phyloP scores from a whole-genome alignment of 306 rosid genomes.

The Rubus idaeus region DNA sequence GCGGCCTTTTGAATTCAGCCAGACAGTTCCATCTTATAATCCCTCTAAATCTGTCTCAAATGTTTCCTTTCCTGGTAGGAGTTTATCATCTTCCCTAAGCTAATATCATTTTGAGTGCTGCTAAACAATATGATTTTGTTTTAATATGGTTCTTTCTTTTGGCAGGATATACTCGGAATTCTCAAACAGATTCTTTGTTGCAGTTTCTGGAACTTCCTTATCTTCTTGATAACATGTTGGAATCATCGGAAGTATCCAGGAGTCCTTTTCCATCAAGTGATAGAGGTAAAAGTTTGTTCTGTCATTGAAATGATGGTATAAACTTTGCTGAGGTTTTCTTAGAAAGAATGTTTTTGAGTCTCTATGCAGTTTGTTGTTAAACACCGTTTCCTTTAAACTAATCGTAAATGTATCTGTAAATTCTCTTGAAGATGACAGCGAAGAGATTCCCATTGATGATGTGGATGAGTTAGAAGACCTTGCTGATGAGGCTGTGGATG shows the following conservation, averaged over 20 bases:
- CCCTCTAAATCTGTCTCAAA: conserved; percentile 46
- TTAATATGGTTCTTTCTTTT: conserved; percentile 1
- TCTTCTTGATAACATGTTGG: conserved; percentile 65
- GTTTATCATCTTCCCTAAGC: conserved; percentile 15
- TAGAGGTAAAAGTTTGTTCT: conserved; percentile 46
- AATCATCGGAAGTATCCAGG: conserved; percentile 35
- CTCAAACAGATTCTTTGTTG: conserved; percentile 84
- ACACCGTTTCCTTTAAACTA: background rate
- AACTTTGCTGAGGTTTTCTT: background rate
- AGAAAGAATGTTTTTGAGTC: background rate
- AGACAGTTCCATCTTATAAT: conserved; percentile 68
- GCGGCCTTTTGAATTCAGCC: conserved; percentile 73
- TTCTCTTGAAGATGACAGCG: conserved; percentile 35
- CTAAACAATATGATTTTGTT: conserved; percentile 4
- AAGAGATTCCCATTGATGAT: conserved; percentile 82
- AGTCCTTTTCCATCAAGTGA: conserved; percentile 43
- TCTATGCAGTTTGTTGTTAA: background rate
- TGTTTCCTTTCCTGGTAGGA: conserved; percentile 42
- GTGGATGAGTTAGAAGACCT: conserved; percentile 58
- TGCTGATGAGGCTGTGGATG: conserved; percentile 37
- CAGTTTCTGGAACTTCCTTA: conserved; percentile 83
- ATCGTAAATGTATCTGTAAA: conserved; percentile 29
- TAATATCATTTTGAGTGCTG: background rate
- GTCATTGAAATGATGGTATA: background rate
- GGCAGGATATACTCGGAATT: conserved; percentile 63